These are phyloP conservation scores for Penicillium turbatum DNA, from an alignment of 495 filamentous ascomycete genomes.

Conservation along the genomic window DNA sequence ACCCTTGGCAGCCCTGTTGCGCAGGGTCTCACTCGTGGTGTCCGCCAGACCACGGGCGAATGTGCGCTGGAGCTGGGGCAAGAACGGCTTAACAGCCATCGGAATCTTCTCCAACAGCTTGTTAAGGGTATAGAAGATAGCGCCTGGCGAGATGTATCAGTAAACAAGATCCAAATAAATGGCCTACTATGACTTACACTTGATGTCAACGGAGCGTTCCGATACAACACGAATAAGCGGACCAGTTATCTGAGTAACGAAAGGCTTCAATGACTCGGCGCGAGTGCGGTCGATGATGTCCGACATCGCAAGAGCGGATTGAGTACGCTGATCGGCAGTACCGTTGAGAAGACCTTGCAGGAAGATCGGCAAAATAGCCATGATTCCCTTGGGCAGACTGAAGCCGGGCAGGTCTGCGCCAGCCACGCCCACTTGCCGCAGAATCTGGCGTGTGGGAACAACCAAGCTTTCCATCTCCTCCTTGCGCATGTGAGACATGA, in stretches of 20 bases:
- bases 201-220: slow-evolving; percentile 90
- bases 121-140: slow-evolving; percentile 90
- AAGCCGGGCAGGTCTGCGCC: slow-evolving; percentile 86
- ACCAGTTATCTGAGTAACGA: slow-evolving; percentile 95
- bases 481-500: slow-evolving; percentile 86
- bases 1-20: slow-evolving; percentile 89
- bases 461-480: slow-evolving; percentile 98
- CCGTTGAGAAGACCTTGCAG: slow-evolving; percentile 97
- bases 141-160: slow-evolving; percentile 47
- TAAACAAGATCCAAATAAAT: not conserved
- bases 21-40: slow-evolving; percentile 81
- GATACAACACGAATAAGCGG: slow-evolving; percentile 96
- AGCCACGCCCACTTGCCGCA: slow-evolving; percentile 82
- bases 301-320: slow-evolving; percentile 87
- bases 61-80: slow-evolving; percentile 92
- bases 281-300: slow-evolving; percentile 91
- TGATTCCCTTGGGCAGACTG: slow-evolving; percentile 93
- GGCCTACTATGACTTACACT: slow-evolving; percentile 41
- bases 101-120: slow-evolving; percentile 97
- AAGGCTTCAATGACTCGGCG: slow-evolving; percentile 78
- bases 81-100: slow-evolving; percentile 88
- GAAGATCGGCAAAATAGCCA: slow-evolving; percentile 93
- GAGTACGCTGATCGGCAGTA: slow-evolving; percentile 81
- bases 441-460: slow-evolving; percentile 72
- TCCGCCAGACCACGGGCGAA: slow-evolving; percentile 96